phyloP scores from a whole-genome alignment of 345 rosid genomes.

The Raphanus raphanistrum region DNA sequence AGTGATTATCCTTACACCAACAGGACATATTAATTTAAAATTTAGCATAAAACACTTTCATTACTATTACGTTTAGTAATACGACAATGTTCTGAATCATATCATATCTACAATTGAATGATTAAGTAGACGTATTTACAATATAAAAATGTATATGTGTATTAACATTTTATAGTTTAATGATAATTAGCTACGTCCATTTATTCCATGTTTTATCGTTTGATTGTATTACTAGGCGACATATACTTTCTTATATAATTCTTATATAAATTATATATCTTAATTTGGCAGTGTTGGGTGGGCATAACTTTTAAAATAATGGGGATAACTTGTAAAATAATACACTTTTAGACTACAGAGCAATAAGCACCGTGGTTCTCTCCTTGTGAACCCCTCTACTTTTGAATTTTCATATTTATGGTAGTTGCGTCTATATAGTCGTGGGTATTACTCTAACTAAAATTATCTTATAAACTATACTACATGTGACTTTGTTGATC shows the following conservation, averaged over 20 bases:
- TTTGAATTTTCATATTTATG: slow-evolving; percentile 30
- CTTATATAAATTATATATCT: neutral
- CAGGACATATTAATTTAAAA: neutral
- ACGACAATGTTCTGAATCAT: neutral
- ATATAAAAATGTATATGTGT: neutral
- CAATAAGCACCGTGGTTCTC: slow-evolving; percentile 25
- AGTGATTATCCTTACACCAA: neutral
- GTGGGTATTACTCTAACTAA: slow-evolving; percentile 28
- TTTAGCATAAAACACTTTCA: neutral
- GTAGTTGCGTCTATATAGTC: slow-evolving; percentile 34
- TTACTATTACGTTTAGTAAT: neutral
- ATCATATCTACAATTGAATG: neutral
- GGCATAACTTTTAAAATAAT: slow-evolving; percentile 18
- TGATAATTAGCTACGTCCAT: neutral
- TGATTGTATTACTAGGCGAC: neutral
- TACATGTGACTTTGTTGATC: neutral
- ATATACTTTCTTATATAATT: neutral
- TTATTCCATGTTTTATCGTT: neutral
- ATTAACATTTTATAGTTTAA: neutral
- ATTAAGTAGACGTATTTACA: neutral
- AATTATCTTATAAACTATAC: slow-evolving; percentile 1
- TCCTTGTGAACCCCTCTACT: slow-evolving; percentile 23
- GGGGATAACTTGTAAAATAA: slow-evolving; percentile 22
- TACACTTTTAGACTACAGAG: neutral
- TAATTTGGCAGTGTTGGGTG: slow-evolving; percentile 8